Percentiles rank a stretch among this genome's conserved stretches.
phyloP scores from a whole-genome alignment of 306 rosid genomes.

The Sindora glabra region DNA sequence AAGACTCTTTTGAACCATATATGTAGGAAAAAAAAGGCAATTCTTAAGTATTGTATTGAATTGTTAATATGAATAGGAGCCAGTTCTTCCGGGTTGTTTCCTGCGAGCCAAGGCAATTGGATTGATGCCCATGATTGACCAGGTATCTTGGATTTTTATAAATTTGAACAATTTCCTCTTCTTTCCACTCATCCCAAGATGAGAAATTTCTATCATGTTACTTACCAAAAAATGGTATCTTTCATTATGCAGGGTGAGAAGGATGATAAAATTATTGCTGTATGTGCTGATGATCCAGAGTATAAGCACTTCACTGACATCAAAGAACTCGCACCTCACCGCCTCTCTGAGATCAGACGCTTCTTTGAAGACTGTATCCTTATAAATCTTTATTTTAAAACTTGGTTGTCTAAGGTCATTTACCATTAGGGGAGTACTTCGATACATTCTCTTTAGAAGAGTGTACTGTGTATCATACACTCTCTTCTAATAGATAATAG shows the following conservation, averaged over 20 bases:
- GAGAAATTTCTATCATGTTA: too few species aligned
- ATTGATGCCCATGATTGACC: constrained; percentile 98
- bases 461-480: too few species aligned
- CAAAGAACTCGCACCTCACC: constrained; percentile 87
- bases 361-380: constrained; percentile 99
- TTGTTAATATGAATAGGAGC: constrained; percentile 59
- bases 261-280: constrained; percentile 96
- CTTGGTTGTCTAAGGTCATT: neutral
- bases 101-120: constrained; percentile 91
- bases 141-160: constrained; percentile 37
- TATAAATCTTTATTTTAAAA: neutral
- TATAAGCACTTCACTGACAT: constrained; percentile 71
- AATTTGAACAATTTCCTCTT: neutral
- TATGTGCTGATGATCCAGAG: constrained; percentile 97
- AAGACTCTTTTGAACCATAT: constrained; percentile 1
- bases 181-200: too few species aligned
- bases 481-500: too few species aligned
- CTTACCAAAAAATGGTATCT: neutral
- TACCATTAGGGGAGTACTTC: too few species aligned
- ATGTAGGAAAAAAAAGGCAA: neutral
- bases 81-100: constrained; percentile 93
- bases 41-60: neutral
- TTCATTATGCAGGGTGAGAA: constrained; percentile 84
- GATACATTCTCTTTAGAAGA: too few species aligned
- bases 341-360: constrained; percentile 82